These are phyloP conservation scores for Eucalyptus camaldulensis DNA, from an alignment of 345 rosid species.

Conservation along the genomic window DNA sequence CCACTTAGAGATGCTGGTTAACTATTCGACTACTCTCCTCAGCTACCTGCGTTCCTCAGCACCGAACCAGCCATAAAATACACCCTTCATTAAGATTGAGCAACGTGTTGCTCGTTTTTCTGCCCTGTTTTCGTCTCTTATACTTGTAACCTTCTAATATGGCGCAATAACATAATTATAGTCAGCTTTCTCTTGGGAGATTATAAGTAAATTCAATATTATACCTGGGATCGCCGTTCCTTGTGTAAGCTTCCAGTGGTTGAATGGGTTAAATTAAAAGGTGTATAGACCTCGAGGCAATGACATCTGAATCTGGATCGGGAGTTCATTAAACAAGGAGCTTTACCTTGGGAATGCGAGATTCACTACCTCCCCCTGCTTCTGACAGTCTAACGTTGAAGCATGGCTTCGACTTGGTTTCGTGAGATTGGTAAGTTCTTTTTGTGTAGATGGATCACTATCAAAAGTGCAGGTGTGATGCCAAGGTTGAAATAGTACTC, in stretches of 20 bases:
- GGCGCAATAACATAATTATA: neutral
- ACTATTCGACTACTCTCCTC: neutral
- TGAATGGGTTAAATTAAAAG: neutral
- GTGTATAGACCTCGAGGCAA: neutral
- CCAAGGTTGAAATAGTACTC: neutral
- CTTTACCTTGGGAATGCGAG: too few species aligned
- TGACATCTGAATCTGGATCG: neutral
- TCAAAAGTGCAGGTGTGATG: neutral
- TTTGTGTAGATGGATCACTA: neutral
- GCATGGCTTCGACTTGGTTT: neutral
- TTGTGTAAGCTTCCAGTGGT: neutral
- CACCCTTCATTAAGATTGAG: neutral
- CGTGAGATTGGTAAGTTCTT: neutral
- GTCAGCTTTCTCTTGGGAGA: neutral
- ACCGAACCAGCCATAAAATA: neutral
- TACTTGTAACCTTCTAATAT: neutral
- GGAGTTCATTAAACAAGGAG: too few species aligned
- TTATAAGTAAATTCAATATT: neutral
- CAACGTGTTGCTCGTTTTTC: neutral
- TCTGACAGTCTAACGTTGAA: neutral
- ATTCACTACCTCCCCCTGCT: neutral
- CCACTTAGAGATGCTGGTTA: constrained; percentile 10
- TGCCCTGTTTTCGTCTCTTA: neutral
- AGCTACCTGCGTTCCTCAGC: constrained; percentile 4
- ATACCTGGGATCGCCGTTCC: neutral